Percentiles rank a stretch among this genome's conserved stretches.
Conservation (phyloP, 108 stramenopile genomes). For the Nitzschia sp. region DNA sequence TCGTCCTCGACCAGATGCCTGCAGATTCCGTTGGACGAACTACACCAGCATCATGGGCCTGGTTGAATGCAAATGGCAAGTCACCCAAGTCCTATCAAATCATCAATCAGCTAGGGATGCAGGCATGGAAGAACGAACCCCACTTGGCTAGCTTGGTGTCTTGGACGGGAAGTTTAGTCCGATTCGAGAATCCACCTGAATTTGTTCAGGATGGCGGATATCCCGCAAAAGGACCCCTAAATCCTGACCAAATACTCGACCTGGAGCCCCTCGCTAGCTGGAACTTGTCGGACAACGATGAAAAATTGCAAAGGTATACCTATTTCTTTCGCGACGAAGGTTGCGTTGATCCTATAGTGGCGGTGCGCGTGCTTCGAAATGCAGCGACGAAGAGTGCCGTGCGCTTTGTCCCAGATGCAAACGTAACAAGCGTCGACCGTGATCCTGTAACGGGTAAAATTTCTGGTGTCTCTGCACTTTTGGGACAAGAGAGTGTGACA, state of each 20-base stretch:
- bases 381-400: conserved; percentile 41
- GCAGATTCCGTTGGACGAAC: conserved; percentile 8
- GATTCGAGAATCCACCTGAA: conserved; percentile 18
- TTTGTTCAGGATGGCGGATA: conserved; percentile 38
- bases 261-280: conserved; percentile 37
- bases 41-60: conserved; percentile 59
- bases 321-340: conserved; percentile 71
- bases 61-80: conserved; percentile 75
- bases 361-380: conserved; percentile 41
- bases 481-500: background rate
- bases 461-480: background rate
- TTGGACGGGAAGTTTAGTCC: conserved; percentile 61
- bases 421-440: conserved; percentile 35
- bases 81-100: conserved; percentile 45
- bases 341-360: conserved; percentile 48
- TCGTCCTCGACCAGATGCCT: conserved; percentile 40
- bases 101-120: conserved; percentile 62
- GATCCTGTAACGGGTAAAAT: conserved; percentile 18
- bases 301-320: conserved; percentile 13
- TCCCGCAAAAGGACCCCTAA: conserved; percentile 19
- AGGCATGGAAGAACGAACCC: conserved; percentile 52
- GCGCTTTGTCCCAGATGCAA: conserved; percentile 29
- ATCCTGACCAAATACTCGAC: background rate
- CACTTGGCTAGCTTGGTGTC: conserved; percentile 33
- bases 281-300: background rate